A percentile compares a stretch with the other conserved stretches of the same genome.
Evolutionary conservation across 306 rosid genomes (phyloP).

Genomic region (Abrus precatorius): DNA sequence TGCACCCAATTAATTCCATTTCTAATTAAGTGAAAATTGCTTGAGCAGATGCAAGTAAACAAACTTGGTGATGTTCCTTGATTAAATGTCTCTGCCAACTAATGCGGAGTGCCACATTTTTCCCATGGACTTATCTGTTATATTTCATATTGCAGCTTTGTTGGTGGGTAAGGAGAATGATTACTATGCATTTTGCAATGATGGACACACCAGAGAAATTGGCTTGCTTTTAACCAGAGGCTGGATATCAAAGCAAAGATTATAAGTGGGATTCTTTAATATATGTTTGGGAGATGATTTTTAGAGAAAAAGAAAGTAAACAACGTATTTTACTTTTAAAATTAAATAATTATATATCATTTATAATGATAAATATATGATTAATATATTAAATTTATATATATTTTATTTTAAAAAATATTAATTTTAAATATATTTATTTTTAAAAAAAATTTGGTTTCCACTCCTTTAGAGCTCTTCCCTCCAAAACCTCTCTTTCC

Average conservation of each 20-base stretch:
- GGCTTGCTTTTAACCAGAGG: neutral
- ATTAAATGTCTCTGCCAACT: slow-evolving; percentile 2
- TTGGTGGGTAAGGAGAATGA: slow-evolving; percentile 26
- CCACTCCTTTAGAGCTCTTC: too few species aligned
- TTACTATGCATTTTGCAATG: slow-evolving; percentile 2
- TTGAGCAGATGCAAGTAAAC: neutral
- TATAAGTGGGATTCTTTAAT: neutral
- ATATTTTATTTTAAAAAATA: too few species aligned
- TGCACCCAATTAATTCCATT: slow-evolving; percentile 8
- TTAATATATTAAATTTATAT: too few species aligned
- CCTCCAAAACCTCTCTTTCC: too few species aligned
- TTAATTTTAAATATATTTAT: too few species aligned
- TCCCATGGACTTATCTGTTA: neutral
- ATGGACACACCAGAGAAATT: slow-evolving; percentile 13
- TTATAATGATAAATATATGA: too few species aligned
- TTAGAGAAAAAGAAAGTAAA: too few species aligned
- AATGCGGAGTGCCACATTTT: neutral
- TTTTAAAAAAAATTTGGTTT: too few species aligned
- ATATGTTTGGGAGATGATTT: too few species aligned
- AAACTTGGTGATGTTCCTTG: neutral
- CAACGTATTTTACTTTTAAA: too few species aligned
- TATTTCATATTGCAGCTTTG: neutral
- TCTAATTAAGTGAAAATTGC: slow-evolving; percentile 9
- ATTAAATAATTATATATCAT: too few species aligned
- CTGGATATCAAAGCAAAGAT: slow-evolving; percentile 3